These are phyloP conservation scores for Penicillium desertorum DNA, from an alignment of 495 filamentous ascomycete genomes.

Conservation along the genomic window DNA sequence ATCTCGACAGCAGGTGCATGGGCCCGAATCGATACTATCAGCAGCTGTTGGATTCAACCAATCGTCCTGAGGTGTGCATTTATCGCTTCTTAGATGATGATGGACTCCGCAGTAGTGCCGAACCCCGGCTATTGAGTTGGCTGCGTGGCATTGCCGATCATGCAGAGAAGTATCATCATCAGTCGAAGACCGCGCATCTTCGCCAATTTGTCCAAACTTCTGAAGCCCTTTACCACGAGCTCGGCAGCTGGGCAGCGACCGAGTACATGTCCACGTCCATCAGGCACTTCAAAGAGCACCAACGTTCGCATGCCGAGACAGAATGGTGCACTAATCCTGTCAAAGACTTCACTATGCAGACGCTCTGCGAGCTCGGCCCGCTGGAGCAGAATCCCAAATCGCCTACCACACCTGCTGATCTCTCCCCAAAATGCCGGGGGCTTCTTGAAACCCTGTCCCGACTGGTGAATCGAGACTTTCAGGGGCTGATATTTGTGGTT, in stretches of 20 bases:
- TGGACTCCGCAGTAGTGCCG: not conserved
- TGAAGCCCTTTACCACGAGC: not conserved
- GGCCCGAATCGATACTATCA: not conserved
- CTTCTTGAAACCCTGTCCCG: conserved; percentile 1
- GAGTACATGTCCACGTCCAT: not conserved
- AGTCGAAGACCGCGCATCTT: not conserved
- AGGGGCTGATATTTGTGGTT: conserved; percentile 11
- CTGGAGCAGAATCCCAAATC: not conserved
- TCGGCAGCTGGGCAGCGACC: conserved; percentile 8
- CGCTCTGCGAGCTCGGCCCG: not conserved
- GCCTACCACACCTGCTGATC: not conserved
- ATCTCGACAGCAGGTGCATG: not conserved
- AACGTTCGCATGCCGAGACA: not conserved
- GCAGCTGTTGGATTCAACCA: conserved; percentile 7
- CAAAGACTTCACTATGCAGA: not conserved
- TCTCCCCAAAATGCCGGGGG: conserved; percentile 6
- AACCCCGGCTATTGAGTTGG: conserved; percentile 2
- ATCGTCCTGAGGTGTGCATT: not conserved
- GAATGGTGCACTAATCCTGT: not conserved
- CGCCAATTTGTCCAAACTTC: not conserved
- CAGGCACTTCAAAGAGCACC: not conserved
- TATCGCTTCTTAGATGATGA: not conserved
- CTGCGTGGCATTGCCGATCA: not conserved
- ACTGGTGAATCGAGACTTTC: conserved; percentile 4
- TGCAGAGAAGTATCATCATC: not conserved